Evolutionary conservation across 1,139 yeast species (phyloP).

Genomic region (Hansenula sp.): DNA sequence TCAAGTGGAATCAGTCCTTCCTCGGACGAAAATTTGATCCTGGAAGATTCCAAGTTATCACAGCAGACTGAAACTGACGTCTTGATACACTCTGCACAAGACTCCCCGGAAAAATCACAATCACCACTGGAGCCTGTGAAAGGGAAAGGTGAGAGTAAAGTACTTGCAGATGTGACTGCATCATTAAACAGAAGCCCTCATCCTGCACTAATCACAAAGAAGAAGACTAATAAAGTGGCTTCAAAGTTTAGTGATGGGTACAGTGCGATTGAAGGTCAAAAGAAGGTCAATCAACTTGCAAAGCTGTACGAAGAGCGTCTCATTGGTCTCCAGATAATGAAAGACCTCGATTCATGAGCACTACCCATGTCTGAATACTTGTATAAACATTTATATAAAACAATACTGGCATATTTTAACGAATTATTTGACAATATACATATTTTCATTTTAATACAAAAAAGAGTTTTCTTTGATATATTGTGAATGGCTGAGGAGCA

Average conservation of each 20-base stretch:
- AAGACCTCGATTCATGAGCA: constrained; percentile 12
- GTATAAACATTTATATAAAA: no score
- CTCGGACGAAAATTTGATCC: not conserved
- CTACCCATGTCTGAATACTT: no score
- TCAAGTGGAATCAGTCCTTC: not conserved
- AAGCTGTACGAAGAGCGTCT: constrained; percentile 23
- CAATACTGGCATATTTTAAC: not conserved
- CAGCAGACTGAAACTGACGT: not conserved
- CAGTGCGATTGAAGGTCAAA: constrained; percentile 20
- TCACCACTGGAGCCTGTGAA: not conserved
- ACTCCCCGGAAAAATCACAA: not conserved
- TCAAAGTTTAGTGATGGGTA: constrained; percentile 23
- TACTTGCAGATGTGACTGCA: constrained; percentile 18
- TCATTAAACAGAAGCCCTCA: constrained; percentile 14
- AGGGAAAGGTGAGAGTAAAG: constrained; percentile 5
- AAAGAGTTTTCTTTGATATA: no score
- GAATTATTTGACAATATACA: not conserved
- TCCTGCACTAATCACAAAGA: constrained; percentile 1
- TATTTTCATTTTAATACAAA: no score
- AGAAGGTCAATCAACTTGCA: constrained; percentile 22
- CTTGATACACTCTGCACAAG: not conserved
- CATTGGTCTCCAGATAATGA: constrained; percentile 16
- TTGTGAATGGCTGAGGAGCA: no score
- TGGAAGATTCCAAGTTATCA: not conserved
- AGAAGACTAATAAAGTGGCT: constrained; percentile 6